Conservation (phyloP, 106 monocot genomes). For the Dendrobium catenatum region DNA sequence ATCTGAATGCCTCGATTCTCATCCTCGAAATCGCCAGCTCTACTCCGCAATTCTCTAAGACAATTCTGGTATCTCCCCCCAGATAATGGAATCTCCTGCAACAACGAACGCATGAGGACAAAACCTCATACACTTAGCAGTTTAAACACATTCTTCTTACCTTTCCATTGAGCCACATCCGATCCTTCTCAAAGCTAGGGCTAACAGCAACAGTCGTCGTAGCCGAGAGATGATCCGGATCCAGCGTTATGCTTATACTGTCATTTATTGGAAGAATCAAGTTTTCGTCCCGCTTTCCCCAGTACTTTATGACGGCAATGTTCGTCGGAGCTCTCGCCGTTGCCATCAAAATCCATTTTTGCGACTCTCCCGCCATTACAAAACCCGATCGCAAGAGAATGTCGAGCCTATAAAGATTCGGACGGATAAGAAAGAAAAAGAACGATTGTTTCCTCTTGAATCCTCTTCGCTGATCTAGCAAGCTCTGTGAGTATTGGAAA, state of each 20-base stretch:
- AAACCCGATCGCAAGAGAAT: background rate
- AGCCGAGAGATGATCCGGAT: slow-evolving; percentile 86
- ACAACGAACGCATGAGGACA: background rate
- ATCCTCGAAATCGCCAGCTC: slow-evolving; percentile 64
- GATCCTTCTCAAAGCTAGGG: slow-evolving; percentile 69
- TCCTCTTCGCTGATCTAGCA: background rate
- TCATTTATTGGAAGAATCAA: slow-evolving; percentile 91
- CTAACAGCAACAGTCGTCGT: slow-evolving; percentile 94
- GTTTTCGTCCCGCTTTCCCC: slow-evolving; percentile 94
- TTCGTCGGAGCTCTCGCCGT: slow-evolving; percentile 90
- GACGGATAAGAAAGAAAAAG: background rate
- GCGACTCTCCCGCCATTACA: slow-evolving; percentile 16
- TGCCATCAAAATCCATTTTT: slow-evolving; percentile 69
- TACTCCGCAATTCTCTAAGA: slow-evolving; percentile 68
- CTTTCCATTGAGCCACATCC: slow-evolving; percentile 97
- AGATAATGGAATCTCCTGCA: slow-evolving; percentile 72
- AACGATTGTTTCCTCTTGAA: background rate
- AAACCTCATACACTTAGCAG: background rate
- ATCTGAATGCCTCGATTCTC: slow-evolving; percentile 74
- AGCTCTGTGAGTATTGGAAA: background rate
- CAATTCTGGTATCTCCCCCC: slow-evolving; percentile 89
- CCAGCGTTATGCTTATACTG: slow-evolving; percentile 90
- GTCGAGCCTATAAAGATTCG: background rate
- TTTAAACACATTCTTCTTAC: slow-evolving; percentile 17
- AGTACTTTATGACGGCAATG: slow-evolving; percentile 98